Evolutionary conservation across 441 rosid genomes (phyloP), one percentile per base, ranked within the genome.

Genomic region (Mallotus repandus): DNA sequence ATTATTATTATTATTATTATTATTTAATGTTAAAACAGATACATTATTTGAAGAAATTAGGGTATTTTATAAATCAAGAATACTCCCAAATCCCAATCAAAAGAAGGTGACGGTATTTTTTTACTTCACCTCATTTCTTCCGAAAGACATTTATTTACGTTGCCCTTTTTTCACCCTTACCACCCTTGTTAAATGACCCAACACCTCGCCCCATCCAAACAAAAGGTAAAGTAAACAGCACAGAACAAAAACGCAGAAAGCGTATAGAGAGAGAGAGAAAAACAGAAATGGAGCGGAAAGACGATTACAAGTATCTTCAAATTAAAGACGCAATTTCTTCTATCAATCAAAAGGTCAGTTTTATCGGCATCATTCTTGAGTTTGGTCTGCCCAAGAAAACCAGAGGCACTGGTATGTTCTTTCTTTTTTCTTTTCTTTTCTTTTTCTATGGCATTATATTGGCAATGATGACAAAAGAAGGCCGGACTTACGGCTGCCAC

Each of bases 401-500:
- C 78, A 80, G 68, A 56, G 89, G 90, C 76, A 68, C 86, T 22
- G 93, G 91, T 89, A 61, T 12, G 35, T 8, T 1, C 25, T 35
- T 52, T 13, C 66, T 55, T 9, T 2, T 2, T 29, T 14, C 25
- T 13, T 15, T 25, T 12, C 3, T 63, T 25, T 25, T 25, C 29
- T 55, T 10, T 3, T 32, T 32, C 35, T 6, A 2, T 13, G 21
- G 13, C 21, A 48, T 4, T 9, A 25, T 21, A 49, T 69, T 81
- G 86, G 87, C 86, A 1, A 67, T 88, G 89, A 85, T 81, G 90
- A 86, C 73, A 74, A 82, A 84, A 68, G 29, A 86, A 86, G 91
- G 88, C 89, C 89, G 91, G 85, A 71, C 89, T 82, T 81, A 87
- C 88, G 77, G 83, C 88, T 86, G 88, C 91, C 63, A 66, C 86